Evolutionary conservation across 352 stramenopile genomes (phyloP), one percentile per base, ranked within the genome.

Genomic region (Globisporangium solare): DNA sequence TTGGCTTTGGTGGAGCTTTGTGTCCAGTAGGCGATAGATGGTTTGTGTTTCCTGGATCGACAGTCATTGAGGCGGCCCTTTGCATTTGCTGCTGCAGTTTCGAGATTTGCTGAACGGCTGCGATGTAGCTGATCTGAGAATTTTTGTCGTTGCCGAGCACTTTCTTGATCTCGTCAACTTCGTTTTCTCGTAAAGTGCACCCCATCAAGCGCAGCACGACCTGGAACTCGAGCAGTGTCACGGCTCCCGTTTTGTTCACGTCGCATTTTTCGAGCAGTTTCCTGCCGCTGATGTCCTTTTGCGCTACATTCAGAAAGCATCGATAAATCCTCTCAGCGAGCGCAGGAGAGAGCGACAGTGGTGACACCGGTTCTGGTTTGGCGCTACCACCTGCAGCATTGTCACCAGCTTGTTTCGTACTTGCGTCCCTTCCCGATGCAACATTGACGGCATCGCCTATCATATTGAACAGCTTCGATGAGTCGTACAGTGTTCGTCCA

Each of bases 161-260:
- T 18, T 61, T 56, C 57, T 83, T 86, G 17, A 89, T 55, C 45
- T 82, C 68, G 11, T 70, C 69, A 14, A 84, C 54, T 52, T 93
- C 83, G 14, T 40, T 31, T 1, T 86, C 70, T 0, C 66, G 66
- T 1, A 93, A 62, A 6, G 63, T 57, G 61, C 83, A 93, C 3
- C 79, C 80, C 69, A 93, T 88, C 40, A 93, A 61, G 1, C 83
- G 76, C n/a, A 93, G 59, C 2, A 93, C 79, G 0, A 80, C 91
- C 57, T 88, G 74, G 40, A 90, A 83, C 56, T 93, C 83, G 15
- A 86, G 56, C 27, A 87, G 40, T 3, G 77, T 84, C 1, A 91
- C 75, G 4, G 70, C 58, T 5, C 83, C 83, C 0, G 68, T 82
- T 40, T 66, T 74, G 15, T 70, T 61, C 6, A 59, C 54, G 56